Evolutionary conservation across 345 rosid species (phyloP).

Genomic region (Boechera retrofracta): DNA sequence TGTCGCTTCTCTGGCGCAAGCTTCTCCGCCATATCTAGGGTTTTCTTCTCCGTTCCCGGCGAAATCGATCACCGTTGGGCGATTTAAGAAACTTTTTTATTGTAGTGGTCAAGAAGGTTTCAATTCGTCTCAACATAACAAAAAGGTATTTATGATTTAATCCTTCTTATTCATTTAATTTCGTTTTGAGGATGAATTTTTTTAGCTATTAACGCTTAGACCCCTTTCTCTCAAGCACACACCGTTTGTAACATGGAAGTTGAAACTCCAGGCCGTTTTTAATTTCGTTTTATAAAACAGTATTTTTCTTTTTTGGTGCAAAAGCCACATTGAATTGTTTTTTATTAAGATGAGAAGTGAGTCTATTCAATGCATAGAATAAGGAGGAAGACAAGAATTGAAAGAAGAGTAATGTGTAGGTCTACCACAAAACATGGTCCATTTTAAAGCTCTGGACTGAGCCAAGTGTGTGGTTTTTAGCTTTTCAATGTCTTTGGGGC

Average conservation of each 20-base stretch:
- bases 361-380: constrained; percentile 21
- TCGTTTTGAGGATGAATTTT: not conserved
- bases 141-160: not conserved
- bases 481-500: constrained; percentile 44
- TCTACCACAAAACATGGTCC: constrained; percentile 49
- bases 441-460: constrained; percentile 5
- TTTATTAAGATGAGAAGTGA: not conserved
- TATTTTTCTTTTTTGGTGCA: too few relatives aligned
- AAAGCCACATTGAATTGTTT: not conserved
- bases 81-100: not conserved
- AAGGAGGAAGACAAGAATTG: constrained; percentile 27
- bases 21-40: constrained; percentile 48
- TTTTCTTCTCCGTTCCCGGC: constrained; percentile 19
- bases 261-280: constrained; percentile 12
- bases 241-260: not conserved
- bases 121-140: not conserved
- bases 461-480: constrained; percentile 37
- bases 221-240: not conserved
- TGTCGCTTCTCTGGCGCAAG: constrained; percentile 51
- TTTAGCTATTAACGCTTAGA: not conserved
- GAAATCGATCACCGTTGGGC: constrained; percentile 19
- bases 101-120: not conserved
- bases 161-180: constrained; percentile 9
- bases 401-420: constrained; percentile 42
- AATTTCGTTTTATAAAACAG: too few relatives aligned